Conservation (phyloP, 495 filamentous ascomycete species). For the Umbilicaria muhlenbergii region DNA sequence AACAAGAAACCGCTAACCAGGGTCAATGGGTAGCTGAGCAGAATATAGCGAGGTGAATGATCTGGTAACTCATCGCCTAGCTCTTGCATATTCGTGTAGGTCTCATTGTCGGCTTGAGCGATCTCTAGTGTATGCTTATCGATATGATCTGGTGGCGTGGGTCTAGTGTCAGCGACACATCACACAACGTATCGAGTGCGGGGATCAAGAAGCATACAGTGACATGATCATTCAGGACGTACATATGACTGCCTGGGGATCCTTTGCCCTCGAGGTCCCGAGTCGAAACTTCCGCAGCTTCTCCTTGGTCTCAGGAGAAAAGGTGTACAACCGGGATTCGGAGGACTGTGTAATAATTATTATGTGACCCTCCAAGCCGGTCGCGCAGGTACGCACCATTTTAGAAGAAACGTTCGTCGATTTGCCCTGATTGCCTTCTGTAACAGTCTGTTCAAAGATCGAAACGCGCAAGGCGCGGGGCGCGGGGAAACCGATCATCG, state of each 20-base stretch:
- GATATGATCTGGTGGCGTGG: constrained; percentile 50
- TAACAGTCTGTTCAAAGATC: too few species aligned
- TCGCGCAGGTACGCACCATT: too few species aligned
- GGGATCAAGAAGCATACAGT: background rate
- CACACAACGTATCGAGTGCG: background rate
- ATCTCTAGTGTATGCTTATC: constrained; percentile 81
- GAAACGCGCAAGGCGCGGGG: too few species aligned
- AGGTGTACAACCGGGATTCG: constrained; percentile 82
- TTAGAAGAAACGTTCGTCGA: too few species aligned
- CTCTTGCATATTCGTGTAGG: constrained; percentile 65
- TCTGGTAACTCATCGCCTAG: constrained; percentile 86
- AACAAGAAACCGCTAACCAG: constrained; percentile 31
- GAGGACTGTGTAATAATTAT: constrained; percentile 26
- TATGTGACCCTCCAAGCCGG: background rate
- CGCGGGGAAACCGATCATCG: too few species aligned
- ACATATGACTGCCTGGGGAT: constrained; percentile 89
- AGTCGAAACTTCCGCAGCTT: constrained; percentile 86
- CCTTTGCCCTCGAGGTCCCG: constrained; percentile 71
- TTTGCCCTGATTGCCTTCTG: too few species aligned
- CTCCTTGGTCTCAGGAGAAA: constrained; percentile 74
- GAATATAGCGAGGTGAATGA: constrained; percentile 71
- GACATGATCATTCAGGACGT: constrained; percentile 24
- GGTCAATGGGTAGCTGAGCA: constrained; percentile 80
- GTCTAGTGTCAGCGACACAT: constrained; percentile 7
- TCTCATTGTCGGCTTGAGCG: constrained; percentile 52